Evolutionary conservation across 176 grass and related monocot species (phyloP).

Genomic region (Paspalum vaginatum): DNA sequence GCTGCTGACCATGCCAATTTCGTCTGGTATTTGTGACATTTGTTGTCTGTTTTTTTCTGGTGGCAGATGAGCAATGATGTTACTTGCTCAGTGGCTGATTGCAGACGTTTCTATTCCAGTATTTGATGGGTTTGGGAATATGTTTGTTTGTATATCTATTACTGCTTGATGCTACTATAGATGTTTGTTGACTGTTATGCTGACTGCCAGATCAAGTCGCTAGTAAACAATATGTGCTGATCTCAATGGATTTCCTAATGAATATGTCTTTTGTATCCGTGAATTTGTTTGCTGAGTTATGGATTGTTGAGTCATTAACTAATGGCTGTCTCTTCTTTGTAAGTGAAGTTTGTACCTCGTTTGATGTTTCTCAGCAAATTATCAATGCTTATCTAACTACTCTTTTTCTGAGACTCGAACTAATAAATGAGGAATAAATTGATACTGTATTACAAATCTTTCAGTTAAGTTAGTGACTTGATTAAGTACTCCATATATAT

Average conservation of each 20-base stretch:
- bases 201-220: not conserved
- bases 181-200: not conserved
- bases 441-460: not conserved
- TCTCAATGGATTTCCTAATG: not conserved
- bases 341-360: not conserved
- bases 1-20: not conserved
- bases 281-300: not conserved
- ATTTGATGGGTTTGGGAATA: not conserved
- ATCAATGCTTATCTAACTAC: not conserved
- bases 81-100: not conserved
- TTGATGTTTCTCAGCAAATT: not conserved
- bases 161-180: not conserved
- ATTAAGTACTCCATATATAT: not conserved
- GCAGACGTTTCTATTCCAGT: not conserved
- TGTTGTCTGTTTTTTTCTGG: not conserved
- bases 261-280: not conserved
- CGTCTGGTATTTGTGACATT: not conserved
- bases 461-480: not conserved
- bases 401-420: not conserved
- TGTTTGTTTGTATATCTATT: constrained; percentile 23
- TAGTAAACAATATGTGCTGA: not conserved
- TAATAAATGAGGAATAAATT: not conserved
- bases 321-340: not conserved
- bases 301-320: not conserved
- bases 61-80: not conserved